Percentiles rank a stretch among this genome's conserved stretches.
phyloP scores from a whole-genome alignment of 208 protist species.

The Naegleria lovaniensis region DNA sequence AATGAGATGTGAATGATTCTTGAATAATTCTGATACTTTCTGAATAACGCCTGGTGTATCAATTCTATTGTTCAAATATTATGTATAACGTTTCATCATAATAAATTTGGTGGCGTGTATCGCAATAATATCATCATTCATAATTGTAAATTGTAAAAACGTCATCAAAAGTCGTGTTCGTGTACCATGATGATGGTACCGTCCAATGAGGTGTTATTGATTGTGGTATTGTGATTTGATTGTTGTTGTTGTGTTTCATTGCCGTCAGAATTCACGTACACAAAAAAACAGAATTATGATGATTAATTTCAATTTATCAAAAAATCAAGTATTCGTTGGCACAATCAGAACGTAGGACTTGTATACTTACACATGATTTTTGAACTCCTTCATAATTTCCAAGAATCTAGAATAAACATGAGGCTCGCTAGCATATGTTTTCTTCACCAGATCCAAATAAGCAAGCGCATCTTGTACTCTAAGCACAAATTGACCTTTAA shows the following conservation, averaged over 20 bases:
- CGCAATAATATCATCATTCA: too few species aligned
- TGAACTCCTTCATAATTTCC: conserved; percentile 25
- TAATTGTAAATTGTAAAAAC: too few species aligned
- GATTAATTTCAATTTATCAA: not conserved
- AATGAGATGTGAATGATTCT: conserved; percentile 60
- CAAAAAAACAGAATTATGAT: not conserved
- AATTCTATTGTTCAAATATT: conserved; percentile 41
- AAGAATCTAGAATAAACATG: conserved; percentile 19
- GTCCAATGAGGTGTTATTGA: too few species aligned
- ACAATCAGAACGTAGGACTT: not conserved
- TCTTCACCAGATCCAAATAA: conserved; percentile 17
- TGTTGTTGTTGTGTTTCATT: too few species aligned
- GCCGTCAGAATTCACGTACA: too few species aligned
- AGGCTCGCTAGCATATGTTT: not conserved
- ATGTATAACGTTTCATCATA: not conserved
- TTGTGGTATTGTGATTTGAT: too few species aligned
- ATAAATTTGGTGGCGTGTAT: too few species aligned
- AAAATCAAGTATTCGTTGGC: not conserved
- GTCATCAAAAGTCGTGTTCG: too few species aligned
- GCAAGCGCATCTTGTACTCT: not conserved
- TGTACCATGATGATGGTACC: too few species aligned
- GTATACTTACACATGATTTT: not conserved
- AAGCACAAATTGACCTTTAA: not conserved
- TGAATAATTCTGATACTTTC: conserved; percentile 67
- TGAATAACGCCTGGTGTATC: conserved; percentile 68